Conservation (phyloP, 2,329 filamentous ascomycete genomes). For the Trichoderma semiorbis region DNA sequence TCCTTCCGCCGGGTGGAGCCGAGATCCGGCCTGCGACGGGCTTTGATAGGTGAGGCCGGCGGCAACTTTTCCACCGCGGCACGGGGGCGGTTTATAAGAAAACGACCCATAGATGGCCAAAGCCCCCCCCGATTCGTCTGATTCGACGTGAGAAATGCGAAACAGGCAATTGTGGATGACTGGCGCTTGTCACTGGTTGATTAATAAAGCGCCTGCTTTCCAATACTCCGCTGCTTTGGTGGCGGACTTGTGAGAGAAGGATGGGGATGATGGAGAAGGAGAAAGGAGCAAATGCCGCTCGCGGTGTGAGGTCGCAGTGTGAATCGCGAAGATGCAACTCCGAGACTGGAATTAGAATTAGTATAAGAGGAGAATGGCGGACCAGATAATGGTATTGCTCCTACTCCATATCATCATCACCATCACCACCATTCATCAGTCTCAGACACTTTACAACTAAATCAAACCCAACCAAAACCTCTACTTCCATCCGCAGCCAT, state of each 20-base stretch:
- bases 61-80: conserved; percentile 6
- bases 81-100: not conserved
- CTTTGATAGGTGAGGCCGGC: not conserved
- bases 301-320: not conserved
- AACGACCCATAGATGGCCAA: no score
- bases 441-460: not conserved
- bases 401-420: not conserved
- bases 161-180: not conserved
- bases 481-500: not conserved
- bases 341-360: not conserved
- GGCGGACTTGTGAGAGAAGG: not conserved
- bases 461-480: no score
- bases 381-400: not conserved
- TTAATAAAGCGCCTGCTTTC: not conserved
- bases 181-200: not conserved
- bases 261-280: not conserved
- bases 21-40: not conserved
- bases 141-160: not conserved
- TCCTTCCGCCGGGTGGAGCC: conserved; percentile 12
- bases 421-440: not conserved
- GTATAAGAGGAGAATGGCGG: not conserved
- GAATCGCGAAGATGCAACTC: not conserved
- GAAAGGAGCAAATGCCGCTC: not conserved
- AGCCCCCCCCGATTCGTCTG: not conserved
- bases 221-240: not conserved